Base-by-base conservation (phyloP, 768 basidiomycete genomes). In the Butyriboletus loyo region DNA sequence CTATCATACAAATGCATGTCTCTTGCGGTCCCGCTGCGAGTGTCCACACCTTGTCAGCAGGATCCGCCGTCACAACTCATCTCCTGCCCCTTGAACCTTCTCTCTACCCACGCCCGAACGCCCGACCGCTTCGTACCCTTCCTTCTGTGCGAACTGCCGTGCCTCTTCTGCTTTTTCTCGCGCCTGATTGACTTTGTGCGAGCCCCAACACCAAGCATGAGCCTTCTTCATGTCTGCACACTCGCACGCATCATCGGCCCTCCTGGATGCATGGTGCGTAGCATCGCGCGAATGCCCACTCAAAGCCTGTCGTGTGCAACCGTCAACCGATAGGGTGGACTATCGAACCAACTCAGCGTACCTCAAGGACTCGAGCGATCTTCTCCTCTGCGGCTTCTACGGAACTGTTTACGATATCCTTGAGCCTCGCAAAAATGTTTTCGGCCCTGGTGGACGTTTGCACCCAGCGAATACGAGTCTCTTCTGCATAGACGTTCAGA, bases 361-460 rank as follows among this genome's bases (percentile, higher is more conserved):
- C 68, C 56, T 73, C 70, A 24, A 75, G 66, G 19, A 83, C 69
- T 41, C 70, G 69, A 46, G 71, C 69, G n/a, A 95, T 69, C 61
- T 83, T 86, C 48, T 91, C 90, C 69, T 95, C 92, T 3, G 84
- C 86, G 35, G 80, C 82, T 55, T 83, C 83, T 24, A 90, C 81
- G 35, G 87, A 83, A 19, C 73, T 76, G 50, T 84, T 77, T 40
- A 95, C 73, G 31, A 86, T 74, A 9, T 88, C 85, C 54, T 78
- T 77, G 61, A 97, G 79, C 56, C 75, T 80, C 27, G 70, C 69
- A 61, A 87, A 80, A 13, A 89, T 58, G 5, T 70, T 73, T 52
- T 89, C 82, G 15, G 84, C 77, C 55, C 74, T 75, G 51, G 70
- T 79, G 39, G 79, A 74, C 4, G 82, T 72, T 68, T 91, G 84